Evolutionary conservation across 78 protist species (phyloP).

Genomic region (Dictyostelium capitatum): DNA sequence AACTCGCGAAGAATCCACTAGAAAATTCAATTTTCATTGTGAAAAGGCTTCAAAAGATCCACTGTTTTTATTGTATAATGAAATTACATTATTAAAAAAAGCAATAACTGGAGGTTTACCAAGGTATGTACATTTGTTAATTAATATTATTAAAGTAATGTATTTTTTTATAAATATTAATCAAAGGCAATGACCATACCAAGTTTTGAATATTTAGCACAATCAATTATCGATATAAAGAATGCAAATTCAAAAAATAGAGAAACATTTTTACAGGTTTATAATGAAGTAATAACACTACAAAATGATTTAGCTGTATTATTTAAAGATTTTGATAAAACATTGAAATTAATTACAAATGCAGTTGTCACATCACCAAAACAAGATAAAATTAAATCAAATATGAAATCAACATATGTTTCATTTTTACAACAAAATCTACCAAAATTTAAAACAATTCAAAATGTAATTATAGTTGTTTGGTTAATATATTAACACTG

Average conservation of each 20-base stretch:
- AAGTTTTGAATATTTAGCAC: constrained; percentile 66
- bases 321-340: constrained; percentile 74
- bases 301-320: constrained; percentile 40
- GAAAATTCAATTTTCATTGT: neutral
- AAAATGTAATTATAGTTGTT: constrained; percentile 25
- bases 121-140: constrained; percentile 28
- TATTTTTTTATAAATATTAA: neutral
- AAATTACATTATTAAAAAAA: constrained; percentile 35
- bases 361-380: neutral
- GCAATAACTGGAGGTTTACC: constrained; percentile 33
- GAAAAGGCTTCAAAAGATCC: constrained; percentile 38
- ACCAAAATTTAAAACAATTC: constrained; percentile 74
- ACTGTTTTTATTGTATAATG: neutral
- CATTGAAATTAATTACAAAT: neutral
- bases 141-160: neutral
- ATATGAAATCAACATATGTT: constrained; percentile 49
- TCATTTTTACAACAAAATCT: constrained; percentile 61
- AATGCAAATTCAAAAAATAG: constrained; percentile 42
- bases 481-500: neutral
- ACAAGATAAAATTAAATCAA: neutral
- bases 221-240: constrained; percentile 44
- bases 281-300: constrained; percentile 32
- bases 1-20: constrained; percentile 13
- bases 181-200: too few species aligned
- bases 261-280: constrained; percentile 57